phyloP scores from a whole-genome alignment of 768 basidiomycete genomes.

The Suillus subaureus region DNA sequence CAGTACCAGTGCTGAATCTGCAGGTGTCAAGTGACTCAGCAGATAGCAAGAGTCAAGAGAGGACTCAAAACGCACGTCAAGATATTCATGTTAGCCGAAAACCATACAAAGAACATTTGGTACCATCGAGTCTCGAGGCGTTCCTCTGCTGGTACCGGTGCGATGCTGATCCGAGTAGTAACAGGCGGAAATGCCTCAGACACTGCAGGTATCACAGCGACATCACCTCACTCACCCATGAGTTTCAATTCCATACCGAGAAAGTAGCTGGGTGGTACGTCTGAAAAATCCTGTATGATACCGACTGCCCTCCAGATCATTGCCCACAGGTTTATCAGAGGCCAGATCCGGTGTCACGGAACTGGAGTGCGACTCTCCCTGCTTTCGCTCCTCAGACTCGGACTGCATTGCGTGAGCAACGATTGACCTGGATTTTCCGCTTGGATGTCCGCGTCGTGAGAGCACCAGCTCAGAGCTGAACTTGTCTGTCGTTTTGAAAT shows the following conservation, averaged over 20 bases:
- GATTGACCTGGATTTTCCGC: not conserved
- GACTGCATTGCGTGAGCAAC: not conserved
- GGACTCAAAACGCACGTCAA: slow-evolving; percentile 15
- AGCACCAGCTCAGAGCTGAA: not conserved
- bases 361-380: not conserved
- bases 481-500: not conserved
- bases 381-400: not conserved
- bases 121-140: no score
- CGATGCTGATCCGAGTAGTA: no score
- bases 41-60: not conserved
- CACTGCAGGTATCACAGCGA: not conserved
- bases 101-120: no score
- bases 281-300: no score
- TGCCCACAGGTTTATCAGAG: no score
- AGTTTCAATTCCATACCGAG: no score
- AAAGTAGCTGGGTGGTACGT: slow-evolving; percentile 16
- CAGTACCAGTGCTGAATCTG: slow-evolving; percentile 48
- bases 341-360: not conserved
- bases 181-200: not conserved
- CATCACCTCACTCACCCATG: no score
- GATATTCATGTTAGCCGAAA: no score
- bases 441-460: not conserved
- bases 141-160: no score
- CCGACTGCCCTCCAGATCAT: no score
- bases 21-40: not conserved